These are phyloP conservation scores for Platanthera zijinensis DNA, from an alignment of 106 monocot genomes.

Conservation along the genomic window DNA sequence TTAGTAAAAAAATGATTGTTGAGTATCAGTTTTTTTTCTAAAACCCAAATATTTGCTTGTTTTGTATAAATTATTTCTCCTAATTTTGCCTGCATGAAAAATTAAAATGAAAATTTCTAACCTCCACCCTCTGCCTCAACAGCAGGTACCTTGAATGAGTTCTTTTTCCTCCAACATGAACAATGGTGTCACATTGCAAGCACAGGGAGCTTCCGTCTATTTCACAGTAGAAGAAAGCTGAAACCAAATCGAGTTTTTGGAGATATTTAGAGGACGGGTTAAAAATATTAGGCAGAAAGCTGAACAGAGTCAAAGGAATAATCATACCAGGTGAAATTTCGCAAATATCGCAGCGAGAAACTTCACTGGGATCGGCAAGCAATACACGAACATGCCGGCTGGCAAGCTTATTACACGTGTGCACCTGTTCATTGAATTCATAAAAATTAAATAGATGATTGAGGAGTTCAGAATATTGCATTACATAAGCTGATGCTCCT, in stretches of 20 bases:
- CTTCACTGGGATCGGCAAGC: slow-evolving; percentile 71
- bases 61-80: too few relatives aligned
- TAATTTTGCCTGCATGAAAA: neutral
- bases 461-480: neutral
- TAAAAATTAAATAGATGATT: neutral
- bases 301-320: neutral
- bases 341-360: slow-evolving; percentile 85
- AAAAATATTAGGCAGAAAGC: neutral
- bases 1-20: too few relatives aligned
- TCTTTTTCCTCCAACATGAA: slow-evolving; percentile 95
- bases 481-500: neutral
- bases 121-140: slow-evolving; percentile 83
- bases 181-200: slow-evolving; percentile 93
- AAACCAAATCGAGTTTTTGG: slow-evolving; percentile 11
- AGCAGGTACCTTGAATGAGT: slow-evolving; percentile 87
- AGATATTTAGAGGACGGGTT: neutral
- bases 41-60: too few relatives aligned
- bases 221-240: slow-evolving; percentile 96
- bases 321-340: slow-evolving; percentile 80
- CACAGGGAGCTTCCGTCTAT: slow-evolving; percentile 97
- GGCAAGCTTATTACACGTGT: slow-evolving; percentile 96
- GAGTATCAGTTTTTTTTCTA: too few relatives aligned
- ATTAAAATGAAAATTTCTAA: slow-evolving; percentile 14
- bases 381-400: slow-evolving; percentile 92
- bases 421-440: slow-evolving; percentile 41